phyloP scores from a whole-genome alignment of 2,329 filamentous ascomycete genomes.

The Alternaria metachromatica region DNA sequence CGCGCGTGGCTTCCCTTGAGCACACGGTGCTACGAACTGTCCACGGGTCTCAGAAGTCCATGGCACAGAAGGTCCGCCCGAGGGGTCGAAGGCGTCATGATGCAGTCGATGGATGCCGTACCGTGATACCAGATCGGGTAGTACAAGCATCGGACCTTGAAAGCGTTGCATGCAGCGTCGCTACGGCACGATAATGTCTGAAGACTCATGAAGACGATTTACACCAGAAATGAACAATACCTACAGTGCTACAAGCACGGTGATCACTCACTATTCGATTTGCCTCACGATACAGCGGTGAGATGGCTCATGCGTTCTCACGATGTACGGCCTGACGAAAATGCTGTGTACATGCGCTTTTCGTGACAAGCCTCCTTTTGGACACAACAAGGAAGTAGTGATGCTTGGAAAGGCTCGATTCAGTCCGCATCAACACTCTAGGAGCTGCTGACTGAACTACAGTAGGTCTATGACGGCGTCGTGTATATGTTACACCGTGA shows the following conservation, averaged over 20 bases:
- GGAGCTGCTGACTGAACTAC: neutral
- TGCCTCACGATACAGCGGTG: slow-evolving; percentile 5
- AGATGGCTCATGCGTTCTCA: slow-evolving; percentile 3
- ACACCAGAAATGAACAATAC: slow-evolving; percentile 9
- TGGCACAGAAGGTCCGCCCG: slow-evolving; percentile 7
- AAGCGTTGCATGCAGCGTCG: slow-evolving; percentile 23
- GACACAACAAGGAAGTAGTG: neutral
- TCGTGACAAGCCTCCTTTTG: neutral
- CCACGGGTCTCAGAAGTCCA: slow-evolving; percentile 30
- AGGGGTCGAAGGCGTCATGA: slow-evolving; percentile 10
- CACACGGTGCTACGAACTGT: slow-evolving; percentile 16
- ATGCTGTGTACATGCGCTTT: neutral
- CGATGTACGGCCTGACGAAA: slow-evolving; percentile 13
- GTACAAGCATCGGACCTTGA: neutral
- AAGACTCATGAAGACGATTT: slow-evolving; percentile 1
- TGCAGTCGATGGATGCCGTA: slow-evolving; percentile 1
- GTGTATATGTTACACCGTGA: neutral
- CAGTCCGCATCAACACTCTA: neutral
- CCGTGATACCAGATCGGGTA: slow-evolving; percentile 28
- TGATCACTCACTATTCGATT: slow-evolving; percentile 1
- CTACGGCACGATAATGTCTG: slow-evolving; percentile 26
- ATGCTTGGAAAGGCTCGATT: neutral
- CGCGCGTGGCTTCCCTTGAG: slow-evolving; percentile 19
- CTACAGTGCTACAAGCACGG: slow-evolving; percentile 11
- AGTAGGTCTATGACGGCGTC: neutral